Conservation (phyloP, 495 filamentous ascomycete genomes). For the Penicillium goetzii region DNA sequence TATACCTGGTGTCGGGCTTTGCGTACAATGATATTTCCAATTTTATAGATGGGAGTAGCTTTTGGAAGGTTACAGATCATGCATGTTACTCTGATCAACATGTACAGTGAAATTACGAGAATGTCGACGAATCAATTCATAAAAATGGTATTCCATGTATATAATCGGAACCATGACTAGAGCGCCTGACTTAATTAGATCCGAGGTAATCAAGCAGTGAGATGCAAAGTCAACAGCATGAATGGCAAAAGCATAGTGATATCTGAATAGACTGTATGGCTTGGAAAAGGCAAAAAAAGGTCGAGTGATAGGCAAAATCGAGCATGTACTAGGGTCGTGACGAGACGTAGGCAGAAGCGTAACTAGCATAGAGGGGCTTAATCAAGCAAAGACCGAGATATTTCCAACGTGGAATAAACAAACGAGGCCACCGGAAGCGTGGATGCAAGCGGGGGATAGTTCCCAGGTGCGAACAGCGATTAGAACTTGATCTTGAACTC, state of each 20-base stretch:
- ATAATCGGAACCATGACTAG: conserved; percentile 11
- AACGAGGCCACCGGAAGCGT: conserved; percentile 19
- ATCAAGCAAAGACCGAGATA: conserved; percentile 13
- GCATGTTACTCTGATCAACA: too few species aligned
- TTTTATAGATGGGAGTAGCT: too few species aligned
- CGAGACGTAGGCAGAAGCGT: conserved; percentile 24
- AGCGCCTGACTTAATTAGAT: neutral
- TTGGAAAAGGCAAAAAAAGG: conserved; percentile 11
- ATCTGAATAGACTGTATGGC: conserved; percentile 10
- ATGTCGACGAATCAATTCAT: neutral
- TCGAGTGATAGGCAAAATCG: conserved; percentile 9
- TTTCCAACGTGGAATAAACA: conserved; percentile 4
- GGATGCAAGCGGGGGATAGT: conserved; percentile 17
- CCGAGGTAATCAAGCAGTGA: conserved; percentile 17
- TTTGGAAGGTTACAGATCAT: too few species aligned
- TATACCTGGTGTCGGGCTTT: neutral
- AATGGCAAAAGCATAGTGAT: conserved; percentile 10
- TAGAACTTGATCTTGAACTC: conserved; percentile 34
- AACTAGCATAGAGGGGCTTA: conserved; percentile 9
- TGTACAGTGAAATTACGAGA: neutral
- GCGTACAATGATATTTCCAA: too few species aligned
- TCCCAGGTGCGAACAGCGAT: neutral
- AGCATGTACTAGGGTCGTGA: conserved; percentile 24
- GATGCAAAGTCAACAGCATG: neutral
- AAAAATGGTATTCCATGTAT: conserved; percentile 9